Conservation (phyloP, 2,329 filamentous ascomycete genomes). For the Lecanoromycetidae sp. region DNA sequence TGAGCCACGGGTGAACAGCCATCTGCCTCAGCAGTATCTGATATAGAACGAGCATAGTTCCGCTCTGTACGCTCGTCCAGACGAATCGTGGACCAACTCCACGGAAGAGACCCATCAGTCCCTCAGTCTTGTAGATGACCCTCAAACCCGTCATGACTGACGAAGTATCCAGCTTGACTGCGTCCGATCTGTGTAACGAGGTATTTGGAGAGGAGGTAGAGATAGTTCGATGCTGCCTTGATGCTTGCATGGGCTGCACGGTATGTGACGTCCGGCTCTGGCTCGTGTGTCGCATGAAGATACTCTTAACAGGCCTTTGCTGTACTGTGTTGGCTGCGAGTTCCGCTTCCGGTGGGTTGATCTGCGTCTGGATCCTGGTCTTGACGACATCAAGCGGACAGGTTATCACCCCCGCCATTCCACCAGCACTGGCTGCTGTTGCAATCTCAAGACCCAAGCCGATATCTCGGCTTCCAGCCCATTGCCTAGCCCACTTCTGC, state of each 20-base stretch:
- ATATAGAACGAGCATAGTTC: constrained; percentile 93
- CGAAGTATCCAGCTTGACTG: constrained; percentile 72
- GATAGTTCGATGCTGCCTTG: constrained; percentile 46
- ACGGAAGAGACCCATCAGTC: constrained; percentile 79
- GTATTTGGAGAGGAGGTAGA: constrained; percentile 85
- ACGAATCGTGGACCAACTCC: constrained; percentile 86
- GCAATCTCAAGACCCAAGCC: constrained; percentile 74
- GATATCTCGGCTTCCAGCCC: constrained; percentile 70
- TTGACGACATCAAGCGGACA: constrained; percentile 97
- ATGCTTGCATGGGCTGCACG: constrained; percentile 3
- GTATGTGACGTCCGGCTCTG: background rate
- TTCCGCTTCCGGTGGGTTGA: constrained; percentile 41
- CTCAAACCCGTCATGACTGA: constrained; percentile 55
- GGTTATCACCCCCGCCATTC: constrained; percentile 84
- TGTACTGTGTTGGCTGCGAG: constrained; percentile 5
- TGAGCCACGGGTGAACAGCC: constrained; percentile 32
- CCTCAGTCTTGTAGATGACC: constrained; percentile 61
- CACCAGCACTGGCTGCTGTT: constrained; percentile 80
- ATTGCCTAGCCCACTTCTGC: constrained; percentile 65
- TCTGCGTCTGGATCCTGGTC: constrained; percentile 88
- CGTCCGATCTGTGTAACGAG: constrained; percentile 64
- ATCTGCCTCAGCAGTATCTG: constrained; percentile 73
- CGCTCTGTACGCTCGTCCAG: constrained; percentile 95
- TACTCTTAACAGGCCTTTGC: background rate
- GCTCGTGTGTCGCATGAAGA: background rate